A percentile compares a stretch with the other conserved stretches of the same genome.
Conservation (phyloP, 768 basidiomycete genomes). For the Phlebiopsis gigantea region DNA sequence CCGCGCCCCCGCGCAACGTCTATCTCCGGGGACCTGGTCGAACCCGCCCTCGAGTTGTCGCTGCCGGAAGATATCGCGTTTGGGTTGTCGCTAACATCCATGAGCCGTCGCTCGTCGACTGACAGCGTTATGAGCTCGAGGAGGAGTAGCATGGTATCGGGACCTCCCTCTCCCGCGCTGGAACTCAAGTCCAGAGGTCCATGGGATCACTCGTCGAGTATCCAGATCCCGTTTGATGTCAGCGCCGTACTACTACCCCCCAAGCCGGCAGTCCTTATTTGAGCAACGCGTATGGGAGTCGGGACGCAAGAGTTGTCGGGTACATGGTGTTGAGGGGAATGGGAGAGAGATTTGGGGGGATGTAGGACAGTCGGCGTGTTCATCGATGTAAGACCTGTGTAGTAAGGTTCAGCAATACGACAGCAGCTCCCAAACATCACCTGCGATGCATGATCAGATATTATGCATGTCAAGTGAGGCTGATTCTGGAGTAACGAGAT, state of each 20-base stretch:
- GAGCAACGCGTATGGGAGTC: not conserved
- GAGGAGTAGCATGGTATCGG: not conserved
- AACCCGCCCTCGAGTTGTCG: not conserved
- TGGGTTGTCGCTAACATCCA: not conserved
- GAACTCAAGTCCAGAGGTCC: slow-evolving; percentile 11
- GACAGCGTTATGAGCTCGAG: slow-evolving; percentile 1
- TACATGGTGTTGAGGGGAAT: not conserved
- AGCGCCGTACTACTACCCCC: slow-evolving; percentile 19
- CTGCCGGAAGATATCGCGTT: not conserved
- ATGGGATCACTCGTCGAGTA: slow-evolving; percentile 23
- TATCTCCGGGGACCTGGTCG: not conserved
- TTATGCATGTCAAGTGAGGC: no score
- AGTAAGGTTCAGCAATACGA: not conserved
- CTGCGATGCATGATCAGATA: no score
- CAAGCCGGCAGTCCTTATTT: slow-evolving; percentile 14
- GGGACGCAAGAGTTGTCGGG: not conserved
- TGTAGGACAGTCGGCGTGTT: not conserved
- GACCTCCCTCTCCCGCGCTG: not conserved
- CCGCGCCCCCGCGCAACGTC: slow-evolving; percentile 5
- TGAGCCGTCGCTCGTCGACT: not conserved
- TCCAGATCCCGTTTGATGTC: slow-evolving; percentile 22
- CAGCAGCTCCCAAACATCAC: not conserved
- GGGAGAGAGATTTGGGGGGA: not conserved
- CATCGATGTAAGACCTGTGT: not conserved
- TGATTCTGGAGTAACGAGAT: no score